These are phyloP conservation scores for Coprinopsis strossmayeri DNA, from an alignment of 768 basidiomycete genomes.

Conservation along the genomic window DNA sequence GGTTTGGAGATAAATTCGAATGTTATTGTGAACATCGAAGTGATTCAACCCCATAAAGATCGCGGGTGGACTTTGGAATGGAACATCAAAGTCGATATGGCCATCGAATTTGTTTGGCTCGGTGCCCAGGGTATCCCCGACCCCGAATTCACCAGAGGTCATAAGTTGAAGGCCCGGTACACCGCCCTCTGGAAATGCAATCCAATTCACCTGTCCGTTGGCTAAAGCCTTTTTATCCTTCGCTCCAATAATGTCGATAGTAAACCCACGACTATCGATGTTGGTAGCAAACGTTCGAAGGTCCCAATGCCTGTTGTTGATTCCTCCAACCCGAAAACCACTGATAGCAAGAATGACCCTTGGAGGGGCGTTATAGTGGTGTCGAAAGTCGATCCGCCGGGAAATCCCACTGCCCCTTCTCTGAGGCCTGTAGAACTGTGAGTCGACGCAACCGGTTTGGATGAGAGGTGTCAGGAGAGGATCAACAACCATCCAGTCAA, in stretches of 20 bases:
- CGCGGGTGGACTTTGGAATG: background rate
- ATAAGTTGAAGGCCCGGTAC: background rate
- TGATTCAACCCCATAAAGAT: constrained; percentile 2
- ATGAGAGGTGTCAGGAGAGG: too few species aligned
- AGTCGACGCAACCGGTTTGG: too few species aligned
- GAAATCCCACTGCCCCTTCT: too few species aligned
- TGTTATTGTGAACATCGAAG: background rate
- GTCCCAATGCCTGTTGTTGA: background rate
- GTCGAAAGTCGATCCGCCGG: too few species aligned
- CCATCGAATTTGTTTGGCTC: background rate
- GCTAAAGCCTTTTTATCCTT: background rate
- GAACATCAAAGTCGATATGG: background rate
- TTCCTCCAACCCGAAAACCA: too few species aligned
- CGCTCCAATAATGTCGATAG: background rate
- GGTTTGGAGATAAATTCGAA: background rate
- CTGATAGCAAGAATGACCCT: too few species aligned
- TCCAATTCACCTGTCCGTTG: background rate
- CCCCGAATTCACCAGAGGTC: background rate
- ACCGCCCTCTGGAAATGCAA: background rate
- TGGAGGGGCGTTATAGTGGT: too few species aligned
- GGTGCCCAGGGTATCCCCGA: too few species aligned
- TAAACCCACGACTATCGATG: background rate
- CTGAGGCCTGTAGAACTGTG: too few species aligned
- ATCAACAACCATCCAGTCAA: too few species aligned
- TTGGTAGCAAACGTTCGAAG: background rate